These are phyloP conservation scores for Leccinum subtestaceum DNA, from an alignment of 768 basidiomycete genomes.

Conservation along the genomic window DNA sequence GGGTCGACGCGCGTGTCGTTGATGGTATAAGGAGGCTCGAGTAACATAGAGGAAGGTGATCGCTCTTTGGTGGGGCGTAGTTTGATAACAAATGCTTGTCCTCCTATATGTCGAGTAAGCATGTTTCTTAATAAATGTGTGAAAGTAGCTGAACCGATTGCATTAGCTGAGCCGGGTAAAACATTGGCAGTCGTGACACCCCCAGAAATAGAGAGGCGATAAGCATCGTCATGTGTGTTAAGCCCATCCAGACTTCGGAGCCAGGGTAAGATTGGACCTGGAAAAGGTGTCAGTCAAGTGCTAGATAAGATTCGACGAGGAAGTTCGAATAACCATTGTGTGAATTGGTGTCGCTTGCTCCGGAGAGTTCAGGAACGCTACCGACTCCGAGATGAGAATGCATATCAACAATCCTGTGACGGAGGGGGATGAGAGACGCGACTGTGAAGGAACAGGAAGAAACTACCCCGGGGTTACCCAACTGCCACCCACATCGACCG, in stretches of 20 bases:
- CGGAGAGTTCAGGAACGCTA: slow-evolving; percentile 52
- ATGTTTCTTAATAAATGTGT: slow-evolving; percentile 5
- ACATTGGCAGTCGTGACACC: slow-evolving; percentile 86
- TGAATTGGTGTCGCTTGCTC: slow-evolving; percentile 62
- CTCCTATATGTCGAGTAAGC: slow-evolving; percentile 46
- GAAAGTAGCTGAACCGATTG: slow-evolving; percentile 53
- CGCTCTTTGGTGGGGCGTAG: slow-evolving; percentile 73
- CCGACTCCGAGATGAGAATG: slow-evolving; percentile 80
- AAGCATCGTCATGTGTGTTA: slow-evolving; percentile 81
- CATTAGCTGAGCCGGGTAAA: slow-evolving; percentile 73
- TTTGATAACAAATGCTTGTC: slow-evolving; percentile 87
- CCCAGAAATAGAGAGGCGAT: slow-evolving; percentile 73
- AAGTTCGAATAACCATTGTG: slow-evolving; percentile 37
- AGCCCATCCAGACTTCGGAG: slow-evolving; percentile 81
- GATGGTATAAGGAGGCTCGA: slow-evolving; percentile 77
- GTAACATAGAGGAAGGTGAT: slow-evolving; percentile 74
- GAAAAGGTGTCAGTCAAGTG: neutral
- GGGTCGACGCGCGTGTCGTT: slow-evolving; percentile 41
- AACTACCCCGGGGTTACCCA: slow-evolving; percentile 71
- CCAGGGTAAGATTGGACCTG: slow-evolving; percentile 67
- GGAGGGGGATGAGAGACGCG: slow-evolving; percentile 34
- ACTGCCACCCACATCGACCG: slow-evolving; percentile 58
- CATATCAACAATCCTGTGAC: slow-evolving; percentile 53
- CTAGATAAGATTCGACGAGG: neutral
- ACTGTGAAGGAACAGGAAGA: slow-evolving; percentile 20